These are phyloP conservation scores for Entrophospora sp. DNA, from an alignment of 192 early-diverging fungal species.

Conservation along the genomic window DNA sequence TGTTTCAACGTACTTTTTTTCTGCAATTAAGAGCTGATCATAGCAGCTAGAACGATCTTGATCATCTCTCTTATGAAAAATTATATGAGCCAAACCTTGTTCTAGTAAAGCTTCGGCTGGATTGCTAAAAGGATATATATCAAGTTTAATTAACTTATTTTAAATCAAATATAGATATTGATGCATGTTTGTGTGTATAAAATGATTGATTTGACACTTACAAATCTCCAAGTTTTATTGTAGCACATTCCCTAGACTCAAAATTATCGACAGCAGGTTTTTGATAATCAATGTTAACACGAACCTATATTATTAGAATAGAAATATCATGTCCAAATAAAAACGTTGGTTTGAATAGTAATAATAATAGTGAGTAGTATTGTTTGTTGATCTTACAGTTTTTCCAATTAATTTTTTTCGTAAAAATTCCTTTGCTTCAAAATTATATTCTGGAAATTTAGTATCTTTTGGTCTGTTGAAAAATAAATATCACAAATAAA, in stretches of 20 bases:
- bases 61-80: constrained; percentile 79
- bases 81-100: constrained; percentile 65
- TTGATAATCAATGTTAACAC: constrained; percentile 69
- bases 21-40: constrained; percentile 76
- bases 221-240: constrained; percentile 55
- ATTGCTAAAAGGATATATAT: constrained; percentile 27
- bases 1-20: no score
- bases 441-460: constrained; percentile 70
- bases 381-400: constrained; percentile 46
- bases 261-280: constrained; percentile 83
- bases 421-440: constrained; percentile 83
- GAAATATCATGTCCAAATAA: no score
- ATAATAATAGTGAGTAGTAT: background rate
- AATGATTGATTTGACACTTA: constrained; percentile 13
- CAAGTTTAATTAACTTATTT: no score
- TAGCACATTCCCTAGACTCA: constrained; percentile 83
- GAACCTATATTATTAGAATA: constrained; percentile 24
- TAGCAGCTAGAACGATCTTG: constrained; percentile 78
- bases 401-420: constrained; percentile 84
- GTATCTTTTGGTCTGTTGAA: constrained; percentile 47
- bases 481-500: background rate
- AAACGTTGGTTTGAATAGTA: no score
- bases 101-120: constrained; percentile 52
- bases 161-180: no score
- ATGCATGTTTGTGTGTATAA: no score